Base-by-base conservation (phyloP, 2,329 filamentous ascomycete species). In the Sporothrix sp. region DNA sequence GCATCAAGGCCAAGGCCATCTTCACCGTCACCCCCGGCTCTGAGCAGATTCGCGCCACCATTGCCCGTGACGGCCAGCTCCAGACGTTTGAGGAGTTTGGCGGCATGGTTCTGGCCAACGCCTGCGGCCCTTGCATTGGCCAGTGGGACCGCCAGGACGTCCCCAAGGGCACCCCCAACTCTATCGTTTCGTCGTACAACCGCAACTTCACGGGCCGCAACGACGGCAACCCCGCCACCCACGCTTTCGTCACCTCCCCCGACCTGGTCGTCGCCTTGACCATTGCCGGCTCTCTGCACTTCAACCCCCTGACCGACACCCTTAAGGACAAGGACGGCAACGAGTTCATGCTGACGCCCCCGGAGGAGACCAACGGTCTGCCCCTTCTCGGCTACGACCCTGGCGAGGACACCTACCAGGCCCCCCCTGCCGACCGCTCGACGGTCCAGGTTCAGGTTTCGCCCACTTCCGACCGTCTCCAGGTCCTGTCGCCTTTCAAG, bases 171-270 rank as follows among this genome's bases (percentile, higher is more conserved):
- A 83, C 87, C 62, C 75, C 89, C 63, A 98, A 98, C 82, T 94
- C 89, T 7, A 98, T 98, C 68, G 76, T 98, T 67, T 96, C 90
- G 42, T 97, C 93, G 25, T 98, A 96, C 84, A 98, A 98, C 85
- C 89, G 93, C 72, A 97, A 98, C 82, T 97, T 98, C 76, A 97
- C 91, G 55, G 91, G 91, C 59, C 88, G 93, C 67, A 97, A 97
- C 59, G 97, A 67, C 52, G 64, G 63, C 50, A 67, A 67, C 63
- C 62, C 71, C 2, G 70, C 68, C 25, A 74, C 71, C 0, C 70
- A 72, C 58, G 71, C 70, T 1, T 74, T 74, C 54, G 68, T 73
- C 40, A 68, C 70, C 14, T 73, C 70, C 3, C 70, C 71, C 18
- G 70, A 73, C 51, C 61, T 73, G 49, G 70, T 69, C 21, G 68